phyloP scores from a whole-genome alignment of 1,284 basidiomycete genomes.

The Inonotus hispidus region DNA sequence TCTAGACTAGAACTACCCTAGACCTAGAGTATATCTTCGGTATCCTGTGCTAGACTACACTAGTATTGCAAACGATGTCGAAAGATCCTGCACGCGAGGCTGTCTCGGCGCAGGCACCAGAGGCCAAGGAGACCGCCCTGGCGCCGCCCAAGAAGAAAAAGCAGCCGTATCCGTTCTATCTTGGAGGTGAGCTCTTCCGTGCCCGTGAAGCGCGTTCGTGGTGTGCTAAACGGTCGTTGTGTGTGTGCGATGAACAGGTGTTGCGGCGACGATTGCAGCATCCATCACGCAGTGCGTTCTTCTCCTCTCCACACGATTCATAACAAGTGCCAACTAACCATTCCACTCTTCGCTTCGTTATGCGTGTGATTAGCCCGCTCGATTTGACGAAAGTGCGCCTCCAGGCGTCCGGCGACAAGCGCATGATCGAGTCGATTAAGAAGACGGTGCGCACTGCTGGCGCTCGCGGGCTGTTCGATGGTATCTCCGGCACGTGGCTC shows the following conservation, averaged over 20 bases:
- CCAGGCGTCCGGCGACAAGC: constrained; percentile 83
- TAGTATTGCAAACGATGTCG: background rate
- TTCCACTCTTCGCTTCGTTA: background rate
- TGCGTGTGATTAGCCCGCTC: constrained; percentile 48
- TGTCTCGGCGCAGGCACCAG: constrained; percentile 13
- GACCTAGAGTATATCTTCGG: background rate
- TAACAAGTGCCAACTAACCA: constrained; percentile 24
- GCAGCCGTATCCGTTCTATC: constrained; percentile 77
- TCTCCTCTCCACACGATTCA: constrained; percentile 24
- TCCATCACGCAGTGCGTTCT: constrained; percentile 68
- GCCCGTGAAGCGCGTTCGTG: background rate
- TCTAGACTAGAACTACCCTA: background rate
- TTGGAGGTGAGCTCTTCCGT: constrained; percentile 52
- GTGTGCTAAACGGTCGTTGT: constrained; percentile 9
- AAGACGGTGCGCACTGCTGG: constrained; percentile 76
- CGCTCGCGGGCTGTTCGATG: constrained; percentile 74
- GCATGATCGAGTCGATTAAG: constrained; percentile 73
- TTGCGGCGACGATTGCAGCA: constrained; percentile 77
- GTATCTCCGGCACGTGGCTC: constrained; percentile 84
- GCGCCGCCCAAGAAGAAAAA: constrained; percentile 34
- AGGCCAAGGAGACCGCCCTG: constrained; percentile 8
- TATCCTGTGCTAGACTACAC: background rate
- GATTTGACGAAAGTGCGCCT: constrained; percentile 86
- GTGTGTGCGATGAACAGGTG: constrained; percentile 36
- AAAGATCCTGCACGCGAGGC: constrained; percentile 4